Base-by-base conservation (phyloP, 352 stramenopile genomes). In the Saprolegnia diclina region DNA sequence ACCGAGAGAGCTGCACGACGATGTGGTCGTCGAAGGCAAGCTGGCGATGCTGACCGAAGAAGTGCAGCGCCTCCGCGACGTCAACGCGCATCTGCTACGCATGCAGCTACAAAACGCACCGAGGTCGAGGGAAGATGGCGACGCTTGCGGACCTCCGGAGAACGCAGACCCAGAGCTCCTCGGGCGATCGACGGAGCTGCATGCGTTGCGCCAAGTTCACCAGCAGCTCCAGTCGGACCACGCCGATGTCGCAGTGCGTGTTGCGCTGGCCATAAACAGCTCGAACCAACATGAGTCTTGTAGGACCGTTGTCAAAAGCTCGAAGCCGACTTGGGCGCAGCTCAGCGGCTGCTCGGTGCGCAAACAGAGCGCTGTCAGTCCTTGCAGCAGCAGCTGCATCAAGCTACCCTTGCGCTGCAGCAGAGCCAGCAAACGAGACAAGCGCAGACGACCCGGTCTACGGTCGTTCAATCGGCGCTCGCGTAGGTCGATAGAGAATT, bases 21-120 rank as follows among this genome's bases (percentile, higher is more conserved):
- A 48, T n/a, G 42, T 48, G 11, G 42, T 48, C 10, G 42, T n/a
- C 18, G 13, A 48, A 48, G 42, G 42, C 42, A 48, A 57, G 21
- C 50, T 62, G 5, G 54, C n/a, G 11, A 62, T n/a, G 54, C 22
- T 62, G 24, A n/a, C 4, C 6, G 54, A 62, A 22, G 54, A 62
- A 44, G 32, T 62, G 5, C 10, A 62, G 35, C 54, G 54, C 7
- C 54, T 62, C 4, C 54, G 54, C 54, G 10, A 44, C n/a, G 24
- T 62, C 21, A 62, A 62, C 32, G 21, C 13, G 6, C 21, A 62
- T 0, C 35, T 62, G 18, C 2, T 62, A 14, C 54, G 32, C 21
- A 13, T 44, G 19, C 19, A 55, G 48, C 48, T 55, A n/a, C 42
- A 48, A 35, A 5, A 35, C 29, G 2, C 29, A 2, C 2, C 2